phyloP scores from a whole-genome alignment of 2,329 filamentous ascomycete species.

The Paecilomyces sp. region DNA sequence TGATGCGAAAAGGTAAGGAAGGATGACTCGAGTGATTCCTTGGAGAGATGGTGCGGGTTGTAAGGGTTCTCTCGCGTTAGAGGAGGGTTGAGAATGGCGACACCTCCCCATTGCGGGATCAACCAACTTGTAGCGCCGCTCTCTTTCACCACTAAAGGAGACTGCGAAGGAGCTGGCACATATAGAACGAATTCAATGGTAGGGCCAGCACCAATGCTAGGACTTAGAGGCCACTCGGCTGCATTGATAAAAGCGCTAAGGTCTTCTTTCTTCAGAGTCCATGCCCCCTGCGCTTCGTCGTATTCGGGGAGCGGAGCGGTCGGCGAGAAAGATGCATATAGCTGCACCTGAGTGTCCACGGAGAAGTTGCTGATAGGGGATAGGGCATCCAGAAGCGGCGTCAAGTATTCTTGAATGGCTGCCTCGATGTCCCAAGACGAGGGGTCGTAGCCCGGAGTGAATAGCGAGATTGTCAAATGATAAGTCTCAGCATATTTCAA shows the following conservation, averaged over 20 bases:
- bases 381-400: slow-evolving; percentile 72
- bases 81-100: slow-evolving; percentile 58
- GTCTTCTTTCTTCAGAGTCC: slow-evolving; percentile 72
- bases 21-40: slow-evolving; percentile 64
- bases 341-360: slow-evolving; percentile 89
- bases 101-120: slow-evolving; percentile 90
- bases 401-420: slow-evolving; percentile 73
- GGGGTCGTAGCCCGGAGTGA: slow-evolving; percentile 69
- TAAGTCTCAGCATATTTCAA: slow-evolving; percentile 91
- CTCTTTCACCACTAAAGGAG: slow-evolving; percentile 54
- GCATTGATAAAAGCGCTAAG: slow-evolving; percentile 94
- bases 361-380: slow-evolving; percentile 88
- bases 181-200: slow-evolving; percentile 96
- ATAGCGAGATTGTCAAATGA: slow-evolving; percentile 91
- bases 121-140: slow-evolving; percentile 71
- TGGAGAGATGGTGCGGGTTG: slow-evolving; percentile 48
- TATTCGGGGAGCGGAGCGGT: slow-evolving; percentile 53
- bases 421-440: slow-evolving; percentile 87
- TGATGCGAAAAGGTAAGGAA: slow-evolving; percentile 89
- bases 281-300: slow-evolving; percentile 49
- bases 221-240: slow-evolving; percentile 92
- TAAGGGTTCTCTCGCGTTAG: slow-evolving; percentile 24
- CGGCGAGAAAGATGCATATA: slow-evolving; percentile 68
- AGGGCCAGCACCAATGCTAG: slow-evolving; percentile 85
- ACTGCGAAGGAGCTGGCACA: slow-evolving; percentile 62